Percentiles rank a stretch among this genome's conserved stretches.
phyloP scores from a whole-genome alignment of 768 basidiomycete species.

The Pholiota microspora region DNA sequence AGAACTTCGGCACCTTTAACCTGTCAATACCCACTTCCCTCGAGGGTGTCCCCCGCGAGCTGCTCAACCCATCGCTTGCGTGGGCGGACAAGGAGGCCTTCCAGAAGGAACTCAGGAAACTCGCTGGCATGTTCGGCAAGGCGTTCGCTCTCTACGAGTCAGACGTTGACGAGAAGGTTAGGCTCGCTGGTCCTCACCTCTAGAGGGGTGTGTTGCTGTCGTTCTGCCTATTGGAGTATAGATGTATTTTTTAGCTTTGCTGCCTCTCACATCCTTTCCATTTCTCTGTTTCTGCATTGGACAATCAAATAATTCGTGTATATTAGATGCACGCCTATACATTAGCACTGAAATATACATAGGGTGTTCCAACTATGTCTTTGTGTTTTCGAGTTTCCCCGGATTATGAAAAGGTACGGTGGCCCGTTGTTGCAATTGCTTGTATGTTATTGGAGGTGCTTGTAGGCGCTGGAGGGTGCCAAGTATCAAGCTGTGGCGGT shows the following conservation, averaged over 20 bases:
- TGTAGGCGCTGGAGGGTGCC: background rate
- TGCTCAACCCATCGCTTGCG: constrained; percentile 85
- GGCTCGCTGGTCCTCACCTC: constrained; percentile 72
- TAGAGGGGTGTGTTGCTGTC: constrained; percentile 15
- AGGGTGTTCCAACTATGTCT: background rate
- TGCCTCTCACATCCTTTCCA: background rate
- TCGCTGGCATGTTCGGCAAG: constrained; percentile 91
- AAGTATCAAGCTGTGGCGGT: background rate
- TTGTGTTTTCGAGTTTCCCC: too few species aligned
- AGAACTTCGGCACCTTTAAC: constrained; percentile 80
- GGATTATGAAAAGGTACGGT: too few species aligned
- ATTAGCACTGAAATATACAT: constrained; percentile 1
- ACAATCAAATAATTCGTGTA: constrained; percentile 13
- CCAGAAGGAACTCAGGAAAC: constrained; percentile 81
- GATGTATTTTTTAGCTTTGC: constrained; percentile 1
- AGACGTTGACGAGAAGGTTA: constrained; percentile 79
- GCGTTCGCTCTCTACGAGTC: constrained; percentile 91
- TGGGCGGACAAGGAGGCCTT: constrained; percentile 92
- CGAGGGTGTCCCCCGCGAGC: constrained; percentile 85
- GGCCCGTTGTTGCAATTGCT: too few species aligned
- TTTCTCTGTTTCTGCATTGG: constrained; percentile 2
- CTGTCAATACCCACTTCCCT: constrained; percentile 81
- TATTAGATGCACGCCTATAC: constrained; percentile 14
- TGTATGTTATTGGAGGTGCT: background rate
- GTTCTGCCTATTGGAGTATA: background rate